Conservation (phyloP, 129 eudicot species). For the Gnaphalium uliginosum region DNA sequence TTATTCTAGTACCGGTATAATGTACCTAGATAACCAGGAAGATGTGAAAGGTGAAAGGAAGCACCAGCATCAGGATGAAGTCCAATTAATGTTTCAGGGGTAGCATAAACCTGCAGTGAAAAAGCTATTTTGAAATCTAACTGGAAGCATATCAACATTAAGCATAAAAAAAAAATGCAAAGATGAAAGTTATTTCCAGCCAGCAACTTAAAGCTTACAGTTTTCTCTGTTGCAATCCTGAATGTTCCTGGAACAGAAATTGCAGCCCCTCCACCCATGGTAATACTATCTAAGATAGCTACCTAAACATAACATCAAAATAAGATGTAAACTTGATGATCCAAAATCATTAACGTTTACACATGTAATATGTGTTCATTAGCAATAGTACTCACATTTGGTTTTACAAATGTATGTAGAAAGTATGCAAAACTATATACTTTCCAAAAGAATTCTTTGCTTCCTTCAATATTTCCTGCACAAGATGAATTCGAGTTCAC, state of each 20-base stretch:
- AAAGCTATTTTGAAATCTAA: neutral
- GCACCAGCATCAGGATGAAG: conserved; percentile 93
- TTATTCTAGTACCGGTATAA: neutral
- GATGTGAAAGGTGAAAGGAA: conserved; percentile 76
- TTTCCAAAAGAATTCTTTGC: conserved; percentile 62
- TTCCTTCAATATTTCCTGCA: conserved; percentile 65
- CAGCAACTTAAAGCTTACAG: conserved; percentile 40
- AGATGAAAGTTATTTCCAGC: neutral
- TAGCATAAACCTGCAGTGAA: conserved; percentile 69
- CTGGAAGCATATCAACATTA: neutral
- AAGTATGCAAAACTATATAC: conserved; percentile 57
- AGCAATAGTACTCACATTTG: conserved; percentile 58
- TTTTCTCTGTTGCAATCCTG: conserved; percentile 81
- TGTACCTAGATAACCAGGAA: conserved; percentile 80
- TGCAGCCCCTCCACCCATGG: conserved; percentile 91
- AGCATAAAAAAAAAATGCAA: neutral
- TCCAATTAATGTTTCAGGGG: conserved; percentile 85
- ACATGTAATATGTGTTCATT: neutral
- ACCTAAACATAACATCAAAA: conserved; percentile 39
- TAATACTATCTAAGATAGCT: conserved; percentile 75
- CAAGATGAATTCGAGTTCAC: conserved; percentile 7
- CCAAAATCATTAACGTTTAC: neutral
- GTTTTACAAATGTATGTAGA: conserved; percentile 67
- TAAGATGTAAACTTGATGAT: neutral
- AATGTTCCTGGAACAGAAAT: conserved; percentile 74